These are phyloP conservation scores for Zarea fungicola DNA, from an alignment of 2,329 filamentous ascomycete genomes.

Conservation along the genomic window DNA sequence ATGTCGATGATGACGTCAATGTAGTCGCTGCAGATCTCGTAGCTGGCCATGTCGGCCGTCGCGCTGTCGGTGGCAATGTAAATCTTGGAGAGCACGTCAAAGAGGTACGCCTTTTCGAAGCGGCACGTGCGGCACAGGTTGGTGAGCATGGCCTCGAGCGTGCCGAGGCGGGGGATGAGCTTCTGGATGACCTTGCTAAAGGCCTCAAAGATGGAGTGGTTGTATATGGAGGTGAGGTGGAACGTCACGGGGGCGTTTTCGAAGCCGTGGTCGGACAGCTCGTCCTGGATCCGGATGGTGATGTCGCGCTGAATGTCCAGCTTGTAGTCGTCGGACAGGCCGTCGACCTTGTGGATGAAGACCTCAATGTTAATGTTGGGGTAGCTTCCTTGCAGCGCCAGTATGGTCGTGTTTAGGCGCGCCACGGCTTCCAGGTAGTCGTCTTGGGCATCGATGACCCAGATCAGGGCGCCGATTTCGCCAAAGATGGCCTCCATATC, in stretches of 20 bases:
- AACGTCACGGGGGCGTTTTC: constrained; percentile 93
- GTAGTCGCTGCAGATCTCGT: constrained; percentile 97
- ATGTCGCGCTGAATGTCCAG: constrained; percentile 95
- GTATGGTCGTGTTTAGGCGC: constrained; percentile 80
- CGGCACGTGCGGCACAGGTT: constrained; percentile 89
- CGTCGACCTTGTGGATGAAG: constrained; percentile 98
- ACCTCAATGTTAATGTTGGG: constrained; percentile 96
- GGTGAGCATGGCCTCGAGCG: constrained; percentile 89
- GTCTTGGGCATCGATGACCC: constrained; percentile 98
- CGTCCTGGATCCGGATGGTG: constrained; percentile 91
- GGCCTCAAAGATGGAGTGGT: constrained; percentile 96
- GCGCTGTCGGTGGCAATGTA: constrained; percentile 96
- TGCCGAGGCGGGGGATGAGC: constrained; percentile 86
- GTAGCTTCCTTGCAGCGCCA: constrained; percentile 82
- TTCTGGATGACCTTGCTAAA: constrained; percentile 99
- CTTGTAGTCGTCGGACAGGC: constrained; percentile 94
- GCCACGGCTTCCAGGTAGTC: constrained; percentile 91
- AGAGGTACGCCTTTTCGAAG: constrained; percentile 97
- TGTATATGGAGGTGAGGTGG: constrained; percentile 96
- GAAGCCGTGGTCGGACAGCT: constrained; percentile 86
- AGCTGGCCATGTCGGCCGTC: constrained; percentile 89
- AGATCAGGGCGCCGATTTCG: constrained; percentile 89
- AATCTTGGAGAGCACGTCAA: constrained; percentile 96
- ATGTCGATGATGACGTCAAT: constrained; percentile 98
- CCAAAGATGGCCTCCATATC: constrained; percentile 93